Evolutionary conservation across 164 flowering plant genomes (phyloP), one percentile per base, ranked within the genome.

Genomic region (Berberis thunbergii): DNA sequence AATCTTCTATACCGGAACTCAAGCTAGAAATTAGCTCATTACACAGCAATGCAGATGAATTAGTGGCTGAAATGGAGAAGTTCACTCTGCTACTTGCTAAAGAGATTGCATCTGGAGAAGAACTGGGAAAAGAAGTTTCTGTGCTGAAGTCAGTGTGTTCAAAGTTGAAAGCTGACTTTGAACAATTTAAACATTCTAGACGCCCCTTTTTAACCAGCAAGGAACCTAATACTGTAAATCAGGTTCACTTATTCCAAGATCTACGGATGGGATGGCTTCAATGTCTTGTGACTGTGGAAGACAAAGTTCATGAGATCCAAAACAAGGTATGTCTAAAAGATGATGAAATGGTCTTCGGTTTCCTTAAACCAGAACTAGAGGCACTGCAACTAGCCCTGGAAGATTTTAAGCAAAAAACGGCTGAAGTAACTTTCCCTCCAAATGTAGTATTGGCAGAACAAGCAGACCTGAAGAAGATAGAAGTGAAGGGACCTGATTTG

Each of bases 21-120:
- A 86, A 83, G 79, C 64, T 73, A 49, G 95, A 88, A 75, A 75
- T 94, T 49, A 78, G 63, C 79, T 75, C 89, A 41, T 73, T 91
- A 78, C 94, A 82, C 57, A 74, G 74, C 76, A 75, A 84, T 63
- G 84, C 89, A 45, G 81, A 87, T 75, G 86, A 85, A 64, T 66
- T 89, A 60, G 84, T 88, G 55, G 67, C 54, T 70, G 88, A 89
- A 78, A 76, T 87, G 57, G 81, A 84, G 43, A 84, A 76, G 60
- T 74, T 89, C 60, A 54, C 84, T 6, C 70, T 73, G 64, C 75
- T 77, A 60, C 86, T 94, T 64, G 73, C 76, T 54, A 62, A 78
- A 41, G 99, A 94, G 81, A 79, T 83, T 77, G 72, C 84, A 67
- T 87, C 93, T 1, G 86, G 85, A 60, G 80, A 86, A 80, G 76